Evolutionary conservation across 2,329 filamentous ascomycete genomes (phyloP).

Genomic region (Trichoderma sp.): DNA sequence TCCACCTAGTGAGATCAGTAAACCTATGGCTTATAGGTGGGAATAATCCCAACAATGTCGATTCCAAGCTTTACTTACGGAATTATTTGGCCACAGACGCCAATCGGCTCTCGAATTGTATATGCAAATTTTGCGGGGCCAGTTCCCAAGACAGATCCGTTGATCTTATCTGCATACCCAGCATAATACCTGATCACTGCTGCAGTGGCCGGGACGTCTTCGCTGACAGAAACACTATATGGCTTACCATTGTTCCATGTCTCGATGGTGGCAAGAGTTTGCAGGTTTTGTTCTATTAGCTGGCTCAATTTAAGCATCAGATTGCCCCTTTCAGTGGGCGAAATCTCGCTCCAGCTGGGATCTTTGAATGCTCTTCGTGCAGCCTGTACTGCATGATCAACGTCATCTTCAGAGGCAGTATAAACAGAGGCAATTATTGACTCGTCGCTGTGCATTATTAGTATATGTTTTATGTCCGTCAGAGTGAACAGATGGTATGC

Average conservation of each 20-base stretch:
- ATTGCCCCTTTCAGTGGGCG: not conserved
- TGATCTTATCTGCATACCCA: not conserved
- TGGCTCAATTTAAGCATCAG: not conserved
- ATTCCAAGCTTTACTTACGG: slow-evolving; percentile 40
- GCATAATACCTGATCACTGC: not conserved
- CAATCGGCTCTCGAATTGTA: slow-evolving; percentile 53
- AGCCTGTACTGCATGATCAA: not conserved
- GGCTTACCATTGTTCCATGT: not conserved
- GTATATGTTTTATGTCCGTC: not conserved
- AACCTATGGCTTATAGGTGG: not conserved
- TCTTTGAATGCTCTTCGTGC: not conserved
- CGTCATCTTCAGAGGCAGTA: not conserved
- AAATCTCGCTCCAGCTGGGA: not conserved
- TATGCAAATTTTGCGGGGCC: not conserved
- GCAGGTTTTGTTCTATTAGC: not conserved
- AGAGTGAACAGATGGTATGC: not conserved
- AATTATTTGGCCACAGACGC: slow-evolving; percentile 74
- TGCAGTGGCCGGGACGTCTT: not conserved
- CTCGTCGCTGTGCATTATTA: not conserved
- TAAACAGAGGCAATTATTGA: not conserved
- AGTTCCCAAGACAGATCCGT: not conserved
- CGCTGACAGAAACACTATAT: not conserved
- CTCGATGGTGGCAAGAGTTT: not conserved
- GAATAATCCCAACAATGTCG: not conserved
- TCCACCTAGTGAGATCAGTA: slow-evolving; percentile 51